phyloP scores from a whole-genome alignment of 257 asterid species.

The Misopates orontium region DNA sequence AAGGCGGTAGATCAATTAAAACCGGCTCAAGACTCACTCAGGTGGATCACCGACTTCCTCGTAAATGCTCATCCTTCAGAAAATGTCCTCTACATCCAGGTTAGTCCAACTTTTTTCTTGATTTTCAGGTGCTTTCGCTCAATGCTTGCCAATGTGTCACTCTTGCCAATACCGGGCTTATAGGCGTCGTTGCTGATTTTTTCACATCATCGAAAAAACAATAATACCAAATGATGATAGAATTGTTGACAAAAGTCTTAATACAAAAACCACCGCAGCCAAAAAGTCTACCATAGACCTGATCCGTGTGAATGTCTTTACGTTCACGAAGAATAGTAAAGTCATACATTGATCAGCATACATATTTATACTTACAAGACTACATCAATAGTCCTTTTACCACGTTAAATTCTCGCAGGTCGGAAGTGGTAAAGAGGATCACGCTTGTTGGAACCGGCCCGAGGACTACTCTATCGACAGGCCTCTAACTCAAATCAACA shows the following conservation, averaged over 20 bases:
- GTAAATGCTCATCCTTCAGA: constrained; percentile 70
- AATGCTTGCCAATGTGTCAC: too few relatives aligned
- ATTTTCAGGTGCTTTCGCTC: neutral
- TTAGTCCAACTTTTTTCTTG: constrained; percentile 11
- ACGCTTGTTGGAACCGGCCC: constrained; percentile 80
- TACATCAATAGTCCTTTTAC: neutral
- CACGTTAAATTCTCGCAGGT: constrained; percentile 44
- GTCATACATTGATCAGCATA: too few relatives aligned
- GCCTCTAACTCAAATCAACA: constrained; percentile 66
- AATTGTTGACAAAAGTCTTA: too few relatives aligned
- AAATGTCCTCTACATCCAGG: constrained; percentile 82
- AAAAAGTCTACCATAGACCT: too few relatives aligned
- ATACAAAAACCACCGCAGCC: too few relatives aligned
- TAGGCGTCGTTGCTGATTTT: too few relatives aligned
- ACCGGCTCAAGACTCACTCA: constrained; percentile 64
- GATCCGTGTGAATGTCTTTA: too few relatives aligned
- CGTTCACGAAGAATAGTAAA: too few relatives aligned
- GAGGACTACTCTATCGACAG: constrained; percentile 63
- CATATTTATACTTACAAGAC: too few relatives aligned
- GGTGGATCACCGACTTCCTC: constrained; percentile 85
- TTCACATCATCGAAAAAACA: too few relatives aligned
- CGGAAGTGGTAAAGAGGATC: constrained; percentile 67
- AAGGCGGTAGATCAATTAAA: constrained; percentile 50
- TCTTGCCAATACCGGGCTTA: too few relatives aligned
- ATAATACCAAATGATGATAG: too few relatives aligned